Evolutionary conservation across 176 grass and related monocot species (phyloP).

Genomic region (Microstegium vimineum): DNA sequence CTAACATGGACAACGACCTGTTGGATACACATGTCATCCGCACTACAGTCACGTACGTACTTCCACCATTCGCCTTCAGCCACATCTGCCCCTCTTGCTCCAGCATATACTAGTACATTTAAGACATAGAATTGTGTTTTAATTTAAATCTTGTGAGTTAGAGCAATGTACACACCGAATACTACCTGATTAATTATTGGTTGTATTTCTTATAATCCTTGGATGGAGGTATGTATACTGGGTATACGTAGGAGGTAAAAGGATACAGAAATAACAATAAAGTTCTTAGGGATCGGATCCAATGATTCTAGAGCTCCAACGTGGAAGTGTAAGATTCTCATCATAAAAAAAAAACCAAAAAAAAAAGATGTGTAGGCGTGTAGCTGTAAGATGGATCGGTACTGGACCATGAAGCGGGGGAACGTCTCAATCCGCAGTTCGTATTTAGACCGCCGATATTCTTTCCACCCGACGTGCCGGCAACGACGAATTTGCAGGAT

Average conservation of each 20-base stretch:
- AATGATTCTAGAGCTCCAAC: neutral
- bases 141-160: neutral
- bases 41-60: no score
- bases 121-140: no score
- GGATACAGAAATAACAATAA: neutral
- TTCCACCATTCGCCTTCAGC: no score
- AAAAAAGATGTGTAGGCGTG: no score
- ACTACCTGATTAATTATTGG: neutral
- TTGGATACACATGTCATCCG: neutral
- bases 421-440: neutral
- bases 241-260: neutral
- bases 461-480: constrained; percentile 27
- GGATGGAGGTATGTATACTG: no score
- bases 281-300: neutral
- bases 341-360: neutral
- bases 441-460: constrained; percentile 12
- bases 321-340: neutral
- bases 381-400: neutral
- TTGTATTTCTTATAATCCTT: no score
- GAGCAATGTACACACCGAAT: neutral
- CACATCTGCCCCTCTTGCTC: no score
- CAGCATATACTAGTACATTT: no score
- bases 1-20: no score
- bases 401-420: neutral
- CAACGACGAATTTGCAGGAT: neutral